A percentile compares a stretch with the other conserved stretches of the same genome.
phyloP scores from a whole-genome alignment of 2,329 filamentous ascomycete genomes.

The Trichoderma atrobrunneum region DNA sequence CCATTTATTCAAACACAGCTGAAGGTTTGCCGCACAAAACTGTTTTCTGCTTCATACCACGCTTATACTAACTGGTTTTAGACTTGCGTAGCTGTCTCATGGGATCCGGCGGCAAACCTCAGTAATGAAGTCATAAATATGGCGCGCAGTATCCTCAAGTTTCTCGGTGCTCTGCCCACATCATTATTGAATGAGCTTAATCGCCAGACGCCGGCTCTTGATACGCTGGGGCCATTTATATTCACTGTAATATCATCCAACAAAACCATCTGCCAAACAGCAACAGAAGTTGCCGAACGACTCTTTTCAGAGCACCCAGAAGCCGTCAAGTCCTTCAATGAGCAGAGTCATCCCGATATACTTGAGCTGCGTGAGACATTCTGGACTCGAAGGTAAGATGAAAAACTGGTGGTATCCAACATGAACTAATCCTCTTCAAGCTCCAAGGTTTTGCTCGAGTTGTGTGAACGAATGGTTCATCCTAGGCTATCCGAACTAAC shows the following conservation, averaged over 20 bases:
- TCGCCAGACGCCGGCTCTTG: constrained; percentile 24
- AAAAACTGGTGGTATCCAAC: not conserved
- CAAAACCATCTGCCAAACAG: constrained; percentile 47
- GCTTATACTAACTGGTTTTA: constrained; percentile 20
- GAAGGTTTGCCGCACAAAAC: constrained; percentile 42
- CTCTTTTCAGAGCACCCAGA: constrained; percentile 40
- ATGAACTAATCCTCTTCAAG: constrained; percentile 22
- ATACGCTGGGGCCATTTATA: constrained; percentile 50
- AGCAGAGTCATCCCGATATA: constrained; percentile 27
- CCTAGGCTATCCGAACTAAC: constrained; percentile 44
- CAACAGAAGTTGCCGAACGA: constrained; percentile 46
- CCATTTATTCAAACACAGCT: constrained; percentile 57
- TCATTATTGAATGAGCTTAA: constrained; percentile 34
- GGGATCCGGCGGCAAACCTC: constrained; percentile 7
- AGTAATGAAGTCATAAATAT: constrained; percentile 24
- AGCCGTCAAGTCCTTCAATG: constrained; percentile 29
- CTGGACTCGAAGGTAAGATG: constrained; percentile 52
- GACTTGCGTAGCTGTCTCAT: not conserved
- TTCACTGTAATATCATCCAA: constrained; percentile 54
- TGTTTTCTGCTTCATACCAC: not conserved
- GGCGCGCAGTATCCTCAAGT: constrained; percentile 49
- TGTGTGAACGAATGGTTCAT: constrained; percentile 50
- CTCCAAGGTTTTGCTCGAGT: constrained; percentile 41
- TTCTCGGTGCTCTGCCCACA: constrained; percentile 51
- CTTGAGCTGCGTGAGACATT: constrained; percentile 40